A percentile compares a stretch with the other conserved stretches of the same genome.
These are phyloP conservation scores for Talaromyces adpressus DNA, from an alignment of 495 filamentous ascomycete species.

Conservation along the genomic window DNA sequence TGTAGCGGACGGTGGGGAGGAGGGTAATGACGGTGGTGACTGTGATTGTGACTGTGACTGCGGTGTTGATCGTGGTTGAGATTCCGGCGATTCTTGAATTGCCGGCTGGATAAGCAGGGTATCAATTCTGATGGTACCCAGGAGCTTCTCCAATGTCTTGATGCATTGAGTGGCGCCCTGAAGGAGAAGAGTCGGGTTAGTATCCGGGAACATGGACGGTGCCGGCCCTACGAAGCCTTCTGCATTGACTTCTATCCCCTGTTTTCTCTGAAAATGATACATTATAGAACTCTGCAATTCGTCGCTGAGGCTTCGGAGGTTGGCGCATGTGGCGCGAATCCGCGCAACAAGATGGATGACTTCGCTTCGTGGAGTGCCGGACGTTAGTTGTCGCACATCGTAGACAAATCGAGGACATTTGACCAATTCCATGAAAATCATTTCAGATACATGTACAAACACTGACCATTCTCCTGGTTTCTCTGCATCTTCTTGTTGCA, in stretches of 20 bases:
- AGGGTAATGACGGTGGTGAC: background rate
- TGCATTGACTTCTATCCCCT: conserved; percentile 6
- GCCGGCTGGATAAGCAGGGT: background rate
- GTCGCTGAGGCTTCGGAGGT: conserved; percentile 20
- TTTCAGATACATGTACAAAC: conserved; percentile 17
- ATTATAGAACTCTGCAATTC: conserved; percentile 21
- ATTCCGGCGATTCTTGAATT: background rate
- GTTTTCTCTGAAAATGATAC: conserved; percentile 12
- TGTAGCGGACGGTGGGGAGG: background rate
- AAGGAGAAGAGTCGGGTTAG: conserved; percentile 17
- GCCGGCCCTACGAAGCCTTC: conserved; percentile 21
- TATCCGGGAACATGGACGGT: conserved; percentile 22
- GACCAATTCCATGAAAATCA: conserved; percentile 21
- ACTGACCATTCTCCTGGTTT: conserved; percentile 21
- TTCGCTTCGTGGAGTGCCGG: conserved; percentile 6
- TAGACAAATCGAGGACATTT: conserved; percentile 18
- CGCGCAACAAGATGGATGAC: conserved; percentile 12
- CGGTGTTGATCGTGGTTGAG: background rate
- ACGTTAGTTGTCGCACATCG: conserved; percentile 1
- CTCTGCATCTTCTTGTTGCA: conserved; percentile 23
- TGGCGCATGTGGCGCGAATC: conserved; percentile 18
- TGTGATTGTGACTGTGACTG: background rate
- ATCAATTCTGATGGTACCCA: background rate
- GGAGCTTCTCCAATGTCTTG: background rate
- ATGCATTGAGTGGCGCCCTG: conserved; percentile 22